phyloP scores from a whole-genome alignment of 1,284 basidiomycete species.

The Cryptococcus sp. region DNA sequence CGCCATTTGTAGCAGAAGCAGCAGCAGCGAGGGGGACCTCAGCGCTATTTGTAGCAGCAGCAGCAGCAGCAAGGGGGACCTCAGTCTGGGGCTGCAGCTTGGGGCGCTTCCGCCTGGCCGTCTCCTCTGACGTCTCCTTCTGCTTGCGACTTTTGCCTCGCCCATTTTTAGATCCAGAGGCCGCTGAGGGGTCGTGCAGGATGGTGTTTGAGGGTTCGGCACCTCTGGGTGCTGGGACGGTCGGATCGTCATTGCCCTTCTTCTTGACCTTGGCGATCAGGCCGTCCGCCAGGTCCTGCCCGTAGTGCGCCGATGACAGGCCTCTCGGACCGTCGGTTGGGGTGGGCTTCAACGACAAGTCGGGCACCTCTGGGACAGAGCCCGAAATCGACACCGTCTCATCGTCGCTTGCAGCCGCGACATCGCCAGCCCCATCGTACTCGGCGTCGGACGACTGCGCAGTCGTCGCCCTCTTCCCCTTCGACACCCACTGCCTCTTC shows the following conservation, averaged over 20 bases:
- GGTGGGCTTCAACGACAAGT: too few relatives aligned
- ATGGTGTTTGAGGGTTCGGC: too few relatives aligned
- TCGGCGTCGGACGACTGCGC: constrained; percentile 20
- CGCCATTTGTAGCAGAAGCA: not conserved
- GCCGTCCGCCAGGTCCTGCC: too few relatives aligned
- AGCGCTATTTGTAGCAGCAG: too few relatives aligned
- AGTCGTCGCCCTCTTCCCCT: constrained; percentile 4
- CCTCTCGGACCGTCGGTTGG: constrained; percentile 1
- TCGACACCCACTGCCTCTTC: constrained; percentile 15
- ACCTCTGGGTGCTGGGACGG: too few relatives aligned
- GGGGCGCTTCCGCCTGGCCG: constrained; percentile 3
- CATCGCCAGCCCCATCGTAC: constrained; percentile 4
- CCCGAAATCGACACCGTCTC: constrained; percentile 8
- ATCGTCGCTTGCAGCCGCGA: constrained; percentile 4
- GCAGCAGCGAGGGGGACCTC: not conserved
- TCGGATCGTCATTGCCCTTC: not conserved
- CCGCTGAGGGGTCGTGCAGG: too few relatives aligned
- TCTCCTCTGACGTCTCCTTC: constrained; percentile 7
- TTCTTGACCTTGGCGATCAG: too few relatives aligned
- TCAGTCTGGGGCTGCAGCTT: not conserved
- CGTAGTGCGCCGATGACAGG: not conserved
- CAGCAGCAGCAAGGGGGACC: not conserved
- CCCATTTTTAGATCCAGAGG: too few relatives aligned
- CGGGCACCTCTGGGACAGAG: not conserved
- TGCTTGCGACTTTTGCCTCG: not conserved